phyloP scores from a whole-genome alignment of 768 basidiomycete genomes.

The Trametes punicea region DNA sequence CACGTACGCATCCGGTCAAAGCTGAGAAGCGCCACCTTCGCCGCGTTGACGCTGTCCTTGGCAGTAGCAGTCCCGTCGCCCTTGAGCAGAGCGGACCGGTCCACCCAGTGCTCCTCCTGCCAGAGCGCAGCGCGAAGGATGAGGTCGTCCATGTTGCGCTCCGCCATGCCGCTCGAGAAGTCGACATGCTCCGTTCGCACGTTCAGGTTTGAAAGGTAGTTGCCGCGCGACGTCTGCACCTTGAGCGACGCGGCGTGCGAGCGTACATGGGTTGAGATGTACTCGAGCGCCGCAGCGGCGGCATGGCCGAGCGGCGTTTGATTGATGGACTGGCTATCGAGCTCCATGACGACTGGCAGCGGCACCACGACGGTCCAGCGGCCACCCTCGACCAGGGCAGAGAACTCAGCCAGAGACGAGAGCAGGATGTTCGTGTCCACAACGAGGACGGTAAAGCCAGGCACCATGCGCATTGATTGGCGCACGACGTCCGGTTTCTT shows the following conservation, averaged over 20 bases:
- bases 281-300: slow-evolving; percentile 68
- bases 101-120: slow-evolving; percentile 91
- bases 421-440: slow-evolving; percentile 95
- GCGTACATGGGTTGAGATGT: slow-evolving; percentile 73
- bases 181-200: slow-evolving; percentile 85
- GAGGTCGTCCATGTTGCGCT: slow-evolving; percentile 90
- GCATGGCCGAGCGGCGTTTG: slow-evolving; percentile 66
- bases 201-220: slow-evolving; percentile 80
- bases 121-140: slow-evolving; percentile 91
- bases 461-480: slow-evolving; percentile 54
- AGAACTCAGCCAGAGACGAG: slow-evolving; percentile 71
- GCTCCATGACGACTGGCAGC: slow-evolving; percentile 93
- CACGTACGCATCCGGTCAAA: slow-evolving; percentile 86
- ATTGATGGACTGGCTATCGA: slow-evolving; percentile 82
- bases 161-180: slow-evolving; percentile 49
- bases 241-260: slow-evolving; percentile 77
- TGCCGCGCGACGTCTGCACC: slow-evolving; percentile 93
- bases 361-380: slow-evolving; percentile 90
- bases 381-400: slow-evolving; percentile 72
- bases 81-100: slow-evolving; percentile 73
- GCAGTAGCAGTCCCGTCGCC: slow-evolving; percentile 28
- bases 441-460: slow-evolving; percentile 88
- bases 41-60: slow-evolving; percentile 44
- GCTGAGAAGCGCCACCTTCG: slow-evolving; percentile 86
- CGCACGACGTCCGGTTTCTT: slow-evolving; percentile 30